Percentiles rank a stretch among this genome's conserved stretches.
Conservation (phyloP, 148 eudicot species). For the Spergularia marina region DNA sequence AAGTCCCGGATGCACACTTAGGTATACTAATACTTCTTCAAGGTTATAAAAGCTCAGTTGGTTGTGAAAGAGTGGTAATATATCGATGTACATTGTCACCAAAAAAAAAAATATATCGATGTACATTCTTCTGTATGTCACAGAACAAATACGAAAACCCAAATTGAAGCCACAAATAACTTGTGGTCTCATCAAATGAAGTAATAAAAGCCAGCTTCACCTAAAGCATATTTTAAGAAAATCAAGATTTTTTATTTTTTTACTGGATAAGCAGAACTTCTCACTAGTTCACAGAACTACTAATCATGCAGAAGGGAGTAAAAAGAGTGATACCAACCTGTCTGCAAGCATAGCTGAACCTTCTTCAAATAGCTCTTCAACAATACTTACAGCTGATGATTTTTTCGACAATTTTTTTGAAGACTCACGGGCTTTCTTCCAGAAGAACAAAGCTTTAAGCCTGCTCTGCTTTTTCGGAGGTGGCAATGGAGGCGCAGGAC, state of each 20-base stretch:
- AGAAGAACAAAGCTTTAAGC: slow-evolving; percentile 51
- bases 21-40: not conserved
- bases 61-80: not conserved
- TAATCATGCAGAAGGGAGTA: slow-evolving; percentile 1
- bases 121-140: not conserved
- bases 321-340: slow-evolving; percentile 44
- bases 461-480: slow-evolving; percentile 56
- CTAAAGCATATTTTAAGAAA: not conserved
- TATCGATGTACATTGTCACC: not conserved
- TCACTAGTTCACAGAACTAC: slow-evolving; percentile 3
- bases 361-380: slow-evolving; percentile 92
- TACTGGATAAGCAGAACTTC: not conserved
- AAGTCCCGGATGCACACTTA: not conserved
- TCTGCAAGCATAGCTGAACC: slow-evolving; percentile 95
- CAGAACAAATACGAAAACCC: not conserved
- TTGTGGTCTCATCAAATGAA: not conserved
- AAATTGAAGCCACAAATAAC: not conserved
- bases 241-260: not conserved
- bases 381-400: slow-evolving; percentile 66
- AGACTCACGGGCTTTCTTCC: slow-evolving; percentile 50
- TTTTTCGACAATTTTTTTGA: slow-evolving; percentile 56
- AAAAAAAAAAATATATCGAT: not conserved
- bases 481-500: slow-evolving; percentile 37
- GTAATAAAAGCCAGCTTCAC: not conserved
- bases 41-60: not conserved